Percentiles rank a stretch among this genome's conserved stretches.
Conservation (phyloP, 108 stramenopile species). For the Nannochloropsis salina region DNA sequence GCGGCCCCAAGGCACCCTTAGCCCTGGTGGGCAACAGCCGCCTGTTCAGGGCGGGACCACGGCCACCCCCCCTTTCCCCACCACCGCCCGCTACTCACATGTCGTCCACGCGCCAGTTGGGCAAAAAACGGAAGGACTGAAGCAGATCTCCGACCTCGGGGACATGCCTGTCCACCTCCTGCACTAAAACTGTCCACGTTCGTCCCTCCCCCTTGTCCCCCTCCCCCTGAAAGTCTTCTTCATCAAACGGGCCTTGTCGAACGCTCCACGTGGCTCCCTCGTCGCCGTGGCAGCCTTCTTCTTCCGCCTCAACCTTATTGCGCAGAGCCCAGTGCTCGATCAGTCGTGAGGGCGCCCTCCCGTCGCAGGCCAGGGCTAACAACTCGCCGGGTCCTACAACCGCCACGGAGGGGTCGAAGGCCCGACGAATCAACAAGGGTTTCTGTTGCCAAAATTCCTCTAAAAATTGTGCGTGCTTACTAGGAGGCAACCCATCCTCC, state of each 20-base stretch:
- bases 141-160: slow-evolving; percentile 44
- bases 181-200: slow-evolving; percentile 46
- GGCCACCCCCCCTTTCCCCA: no score
- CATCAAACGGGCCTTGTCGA: slow-evolving; percentile 46
- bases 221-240: slow-evolving; percentile 30
- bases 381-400: slow-evolving; percentile 35
- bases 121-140: slow-evolving; percentile 33
- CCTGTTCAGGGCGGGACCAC: no score
- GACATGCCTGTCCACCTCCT: slow-evolving; percentile 40
- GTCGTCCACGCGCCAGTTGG: slow-evolving; percentile 49
- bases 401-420: slow-evolving; percentile 31
- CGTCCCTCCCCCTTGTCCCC: slow-evolving; percentile 27
- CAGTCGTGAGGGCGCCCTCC: slow-evolving; percentile 33
- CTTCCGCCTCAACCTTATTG: not conserved
- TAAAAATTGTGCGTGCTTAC: slow-evolving; percentile 37
- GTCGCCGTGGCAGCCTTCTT: not conserved
- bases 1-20: not conserved
- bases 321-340: slow-evolving; percentile 14
- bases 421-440: slow-evolving; percentile 50
- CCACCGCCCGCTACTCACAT: not conserved
- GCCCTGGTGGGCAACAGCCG: not conserved
- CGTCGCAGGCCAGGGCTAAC: slow-evolving; percentile 31
- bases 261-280: slow-evolving; percentile 36
- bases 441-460: slow-evolving; percentile 51
- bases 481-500: slow-evolving; percentile 31